Percentiles rank a stretch among this genome's conserved stretches.
Conservation (phyloP, 805 yeast genomes). For the Komagataella mondaviorum region DNA sequence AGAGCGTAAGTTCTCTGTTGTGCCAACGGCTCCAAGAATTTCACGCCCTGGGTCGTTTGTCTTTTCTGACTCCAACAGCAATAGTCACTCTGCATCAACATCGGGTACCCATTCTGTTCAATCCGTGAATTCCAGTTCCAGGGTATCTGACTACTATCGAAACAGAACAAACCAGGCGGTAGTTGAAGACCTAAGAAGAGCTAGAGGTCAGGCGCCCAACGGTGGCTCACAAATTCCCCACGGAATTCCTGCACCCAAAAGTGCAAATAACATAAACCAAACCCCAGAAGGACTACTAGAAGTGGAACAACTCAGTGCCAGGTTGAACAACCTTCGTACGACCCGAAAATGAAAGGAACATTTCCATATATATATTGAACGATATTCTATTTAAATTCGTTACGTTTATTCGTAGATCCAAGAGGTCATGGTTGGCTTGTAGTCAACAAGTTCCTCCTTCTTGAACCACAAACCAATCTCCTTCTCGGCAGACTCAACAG, state of each 20-base stretch:
- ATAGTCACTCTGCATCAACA: background rate
- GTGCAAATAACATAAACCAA: background rate
- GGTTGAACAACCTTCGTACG: background rate
- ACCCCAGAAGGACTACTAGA: background rate
- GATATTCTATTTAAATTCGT: background rate
- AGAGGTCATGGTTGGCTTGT: slow-evolving; percentile 71
- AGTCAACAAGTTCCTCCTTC: slow-evolving; percentile 87
- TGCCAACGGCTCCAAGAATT: slow-evolving; percentile 56
- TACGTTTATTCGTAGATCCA: slow-evolving; percentile 85
- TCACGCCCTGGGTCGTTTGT: background rate
- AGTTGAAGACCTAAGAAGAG: background rate
- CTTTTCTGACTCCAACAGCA: background rate
- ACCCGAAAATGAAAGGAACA: background rate
- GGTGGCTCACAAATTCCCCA: background rate
- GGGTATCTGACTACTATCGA: background rate
- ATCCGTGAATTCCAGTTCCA: background rate
- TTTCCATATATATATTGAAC: background rate
- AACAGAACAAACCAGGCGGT: slow-evolving; percentile 1
- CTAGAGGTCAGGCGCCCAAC: background rate
- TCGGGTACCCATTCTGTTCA: background rate
- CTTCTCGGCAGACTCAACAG: slow-evolving; percentile 93
- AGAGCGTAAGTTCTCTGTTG: slow-evolving; percentile 59
- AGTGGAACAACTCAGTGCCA: background rate
- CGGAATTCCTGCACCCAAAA: background rate
- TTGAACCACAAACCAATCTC: slow-evolving; percentile 98